phyloP scores from a whole-genome alignment of 73 alveolate species.

The Stentor roeselii region DNA sequence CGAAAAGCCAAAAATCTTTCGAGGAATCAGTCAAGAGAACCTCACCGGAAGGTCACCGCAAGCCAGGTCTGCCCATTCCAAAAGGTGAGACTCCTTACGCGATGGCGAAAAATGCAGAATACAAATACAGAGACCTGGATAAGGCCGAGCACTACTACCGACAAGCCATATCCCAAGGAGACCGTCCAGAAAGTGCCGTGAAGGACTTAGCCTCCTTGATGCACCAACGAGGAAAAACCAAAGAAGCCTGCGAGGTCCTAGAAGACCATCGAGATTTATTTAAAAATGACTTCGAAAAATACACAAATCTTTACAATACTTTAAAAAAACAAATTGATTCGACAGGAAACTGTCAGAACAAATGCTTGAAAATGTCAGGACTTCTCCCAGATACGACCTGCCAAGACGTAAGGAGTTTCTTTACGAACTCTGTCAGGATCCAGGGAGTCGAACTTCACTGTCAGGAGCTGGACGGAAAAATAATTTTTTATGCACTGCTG shows the following conservation, averaged over 20 bases:
- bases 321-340: constrained; percentile 26
- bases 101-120: constrained; percentile 26
- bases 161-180: neutral
- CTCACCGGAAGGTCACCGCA: neutral
- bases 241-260: constrained; percentile 11
- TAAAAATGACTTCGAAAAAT: constrained; percentile 6
- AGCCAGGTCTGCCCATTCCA: constrained; percentile 27
- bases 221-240: constrained; percentile 27
- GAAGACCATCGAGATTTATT: constrained; percentile 19
- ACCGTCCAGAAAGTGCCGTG: constrained; percentile 18
- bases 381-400: neutral
- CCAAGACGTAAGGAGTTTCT: neutral
- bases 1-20: neutral
- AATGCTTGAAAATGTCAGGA: neutral
- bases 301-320: constrained; percentile 11
- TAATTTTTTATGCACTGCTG: constrained; percentile 6
- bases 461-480: neutral
- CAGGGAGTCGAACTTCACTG: neutral
- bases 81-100: constrained; percentile 30
- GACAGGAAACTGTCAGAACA: constrained; percentile 24
- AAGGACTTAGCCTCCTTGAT: constrained; percentile 17
- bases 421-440: neutral
- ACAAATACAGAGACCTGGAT: neutral
- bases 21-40: neutral
- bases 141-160: constrained; percentile 23